Percentiles rank a stretch among this genome's conserved stretches.
Evolutionary conservation across 1,284 basidiomycete genomes (phyloP).

Genomic region (Amylostereum areolatum): DNA sequence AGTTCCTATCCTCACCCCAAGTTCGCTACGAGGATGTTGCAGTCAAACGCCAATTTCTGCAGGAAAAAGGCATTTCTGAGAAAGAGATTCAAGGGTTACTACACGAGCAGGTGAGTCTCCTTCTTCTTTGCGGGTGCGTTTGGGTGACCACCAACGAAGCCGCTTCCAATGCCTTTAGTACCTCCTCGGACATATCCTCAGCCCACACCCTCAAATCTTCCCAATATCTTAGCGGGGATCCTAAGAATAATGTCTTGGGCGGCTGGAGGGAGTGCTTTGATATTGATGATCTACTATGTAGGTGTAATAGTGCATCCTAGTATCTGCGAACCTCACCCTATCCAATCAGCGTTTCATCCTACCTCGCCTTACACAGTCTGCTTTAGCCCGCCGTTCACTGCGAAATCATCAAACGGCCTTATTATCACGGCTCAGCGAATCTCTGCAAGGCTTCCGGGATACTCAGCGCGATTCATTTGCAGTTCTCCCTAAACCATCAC

Average conservation of each 20-base stretch:
- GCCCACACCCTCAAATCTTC: constrained; percentile 62
- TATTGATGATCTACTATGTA: constrained; percentile 61
- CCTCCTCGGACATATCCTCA: constrained; percentile 72
- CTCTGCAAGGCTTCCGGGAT: constrained; percentile 45
- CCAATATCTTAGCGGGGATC: constrained; percentile 54
- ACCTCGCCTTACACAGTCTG: constrained; percentile 54
- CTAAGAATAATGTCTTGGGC: constrained; percentile 62
- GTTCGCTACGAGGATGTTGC: constrained; percentile 49
- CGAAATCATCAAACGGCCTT: constrained; percentile 52
- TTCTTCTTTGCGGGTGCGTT: constrained; percentile 7
- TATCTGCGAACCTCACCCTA: background rate
- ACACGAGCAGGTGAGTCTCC: constrained; percentile 43
- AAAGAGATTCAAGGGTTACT: constrained; percentile 58
- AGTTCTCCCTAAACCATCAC: constrained; percentile 46
- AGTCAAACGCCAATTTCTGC: constrained; percentile 60
- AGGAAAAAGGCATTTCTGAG: constrained; percentile 63
- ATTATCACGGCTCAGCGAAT: constrained; percentile 45
- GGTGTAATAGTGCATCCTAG: constrained; percentile 21
- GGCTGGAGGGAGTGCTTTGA: constrained; percentile 51
- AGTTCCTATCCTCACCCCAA: constrained; percentile 62
- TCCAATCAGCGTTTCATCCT: constrained; percentile 53
- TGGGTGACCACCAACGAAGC: constrained; percentile 2
- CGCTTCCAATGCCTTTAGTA: constrained; percentile 50
- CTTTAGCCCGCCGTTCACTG: constrained; percentile 53
- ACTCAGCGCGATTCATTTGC: constrained; percentile 47